These are phyloP conservation scores for Yamadazyma mexicana DNA, from an alignment of 1,139 yeast genomes.

Conservation along the genomic window DNA sequence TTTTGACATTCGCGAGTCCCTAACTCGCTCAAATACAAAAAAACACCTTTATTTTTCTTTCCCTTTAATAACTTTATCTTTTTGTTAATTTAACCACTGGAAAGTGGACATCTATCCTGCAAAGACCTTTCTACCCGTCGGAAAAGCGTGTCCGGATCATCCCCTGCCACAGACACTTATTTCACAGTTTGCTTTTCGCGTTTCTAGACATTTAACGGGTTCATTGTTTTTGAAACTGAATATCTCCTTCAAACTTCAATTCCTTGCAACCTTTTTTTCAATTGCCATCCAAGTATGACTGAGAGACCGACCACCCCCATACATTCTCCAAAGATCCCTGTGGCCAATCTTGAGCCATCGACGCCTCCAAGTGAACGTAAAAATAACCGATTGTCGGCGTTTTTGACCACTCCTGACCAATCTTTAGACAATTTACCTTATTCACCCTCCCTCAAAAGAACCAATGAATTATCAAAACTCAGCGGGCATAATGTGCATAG, in stretches of 20 bases:
- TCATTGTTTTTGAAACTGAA: neutral
- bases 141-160: too few relatives aligned
- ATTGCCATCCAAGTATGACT: too few relatives aligned
- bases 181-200: too few relatives aligned
- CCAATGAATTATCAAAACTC: slow-evolving; percentile 3
- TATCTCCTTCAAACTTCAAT: neutral
- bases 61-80: neutral
- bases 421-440: slow-evolving; percentile 29
- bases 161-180: too few relatives aligned
- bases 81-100: neutral
- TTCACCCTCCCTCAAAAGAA: slow-evolving; percentile 41
- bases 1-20: slow-evolving; percentile 1
- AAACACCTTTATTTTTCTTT: neutral
- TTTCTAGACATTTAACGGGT: too few relatives aligned
- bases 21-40: slow-evolving; percentile 1
- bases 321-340: slow-evolving; percentile 21
- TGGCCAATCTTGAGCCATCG: slow-evolving; percentile 9
- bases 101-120: too few relatives aligned
- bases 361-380: slow-evolving; percentile 17
- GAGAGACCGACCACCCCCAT: slow-evolving; percentile 40
- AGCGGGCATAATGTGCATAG: slow-evolving; percentile 6
- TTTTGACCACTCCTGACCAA: slow-evolving; percentile 36
- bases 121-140: too few relatives aligned
- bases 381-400: slow-evolving; percentile 23
- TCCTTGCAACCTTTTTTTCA: neutral